A percentile compares a stretch with the other conserved stretches of the same genome.
phyloP scores from a whole-genome alignment of 2,329 filamentous ascomycete species.

The Stemphylium lycopersici region DNA sequence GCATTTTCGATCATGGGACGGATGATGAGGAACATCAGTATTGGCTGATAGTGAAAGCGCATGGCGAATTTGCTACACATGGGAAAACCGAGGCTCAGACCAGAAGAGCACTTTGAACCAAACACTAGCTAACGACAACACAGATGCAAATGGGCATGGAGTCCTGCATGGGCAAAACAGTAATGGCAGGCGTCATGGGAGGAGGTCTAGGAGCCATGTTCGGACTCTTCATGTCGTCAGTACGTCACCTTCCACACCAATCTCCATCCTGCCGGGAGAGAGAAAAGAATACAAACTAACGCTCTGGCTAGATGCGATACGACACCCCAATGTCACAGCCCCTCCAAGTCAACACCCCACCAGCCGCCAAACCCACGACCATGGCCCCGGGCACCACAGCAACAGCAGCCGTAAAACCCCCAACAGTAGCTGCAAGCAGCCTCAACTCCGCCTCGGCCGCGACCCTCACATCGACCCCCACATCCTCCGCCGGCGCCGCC shows the following conservation, averaged over 20 bases:
- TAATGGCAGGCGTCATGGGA: conserved; percentile 89
- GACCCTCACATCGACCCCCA: conserved; percentile 17
- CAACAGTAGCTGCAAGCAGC: conserved; percentile 5
- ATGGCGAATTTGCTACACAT: no score
- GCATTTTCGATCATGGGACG: no score
- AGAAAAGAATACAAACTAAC: neutral
- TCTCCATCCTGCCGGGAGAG: neutral
- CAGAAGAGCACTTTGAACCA: no score
- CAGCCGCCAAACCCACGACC: conserved; percentile 41
- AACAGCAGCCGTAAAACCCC: conserved; percentile 11
- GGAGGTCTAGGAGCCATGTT: conserved; percentile 94
- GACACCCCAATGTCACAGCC: conserved; percentile 78
- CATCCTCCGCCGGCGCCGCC: conserved; percentile 69
- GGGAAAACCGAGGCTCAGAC: no score
- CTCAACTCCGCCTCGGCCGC: conserved; percentile 8
- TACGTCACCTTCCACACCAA: conserved; percentile 56
- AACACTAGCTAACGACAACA: conserved; percentile 5
- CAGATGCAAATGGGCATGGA: conserved; percentile 88
- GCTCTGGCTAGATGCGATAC: conserved; percentile 81
- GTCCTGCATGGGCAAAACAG: conserved; percentile 86
- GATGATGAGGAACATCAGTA: no score
- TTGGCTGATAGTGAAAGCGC: no score
- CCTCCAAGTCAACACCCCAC: conserved; percentile 38
- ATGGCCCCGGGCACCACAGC: conserved; percentile 46
- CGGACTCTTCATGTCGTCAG: conserved; percentile 96